Base-by-base conservation (phyloP, 805 yeast genomes). In the Yarrowia osloensis region DNA sequence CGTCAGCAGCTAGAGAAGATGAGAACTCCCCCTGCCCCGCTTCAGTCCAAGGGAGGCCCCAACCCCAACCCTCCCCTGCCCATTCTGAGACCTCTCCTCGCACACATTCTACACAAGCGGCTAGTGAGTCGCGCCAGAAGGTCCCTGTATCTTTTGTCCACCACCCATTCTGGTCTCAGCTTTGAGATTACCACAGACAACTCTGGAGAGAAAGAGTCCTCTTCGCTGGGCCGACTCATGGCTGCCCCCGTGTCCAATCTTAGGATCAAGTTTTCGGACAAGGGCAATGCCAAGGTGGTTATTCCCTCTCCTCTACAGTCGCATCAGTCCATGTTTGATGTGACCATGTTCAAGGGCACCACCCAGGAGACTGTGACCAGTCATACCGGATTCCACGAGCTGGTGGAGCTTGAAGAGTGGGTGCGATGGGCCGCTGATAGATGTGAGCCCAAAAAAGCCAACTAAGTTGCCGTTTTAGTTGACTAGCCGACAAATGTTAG, bases 1-100 rank as follows among this genome's bases (percentile, higher is more conserved):
- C 68, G 81, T 77, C 67, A 81, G 76, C 71, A 84, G 79, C 70
- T 79, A 80, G 65, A 77, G 74, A 49, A 74, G 77, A 37, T 59
- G 69, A 73, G 57, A 50, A 68, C 62, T 26, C 50, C 37, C 19
- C 74, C 67, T 19, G 28, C 61, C 11, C 72, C 68, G 7, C 46
- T 61, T 21, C 65, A 28, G 44, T 57, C 65, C 3, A 69, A 44
- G 50, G 44, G 46, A 1, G 50, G 50, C 2, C 42, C 54, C 35
- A 47, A 26, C 11, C 49, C 49, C 37, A 63, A 68, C 19, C 68
- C 72, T 12, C 49, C 68, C 1, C 35, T 39, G 24, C 70, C 72
- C 19, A 69, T 77, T 17, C 70, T 77, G 46, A 52, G 74, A 39
- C 79, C 79, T 4, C 67, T 77, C 9, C 69, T 77, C n/a, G 75